These are phyloP conservation scores for Arthrobotrys conoides DNA, from an alignment of 2,329 filamentous ascomycete genomes.

Conservation along the genomic window DNA sequence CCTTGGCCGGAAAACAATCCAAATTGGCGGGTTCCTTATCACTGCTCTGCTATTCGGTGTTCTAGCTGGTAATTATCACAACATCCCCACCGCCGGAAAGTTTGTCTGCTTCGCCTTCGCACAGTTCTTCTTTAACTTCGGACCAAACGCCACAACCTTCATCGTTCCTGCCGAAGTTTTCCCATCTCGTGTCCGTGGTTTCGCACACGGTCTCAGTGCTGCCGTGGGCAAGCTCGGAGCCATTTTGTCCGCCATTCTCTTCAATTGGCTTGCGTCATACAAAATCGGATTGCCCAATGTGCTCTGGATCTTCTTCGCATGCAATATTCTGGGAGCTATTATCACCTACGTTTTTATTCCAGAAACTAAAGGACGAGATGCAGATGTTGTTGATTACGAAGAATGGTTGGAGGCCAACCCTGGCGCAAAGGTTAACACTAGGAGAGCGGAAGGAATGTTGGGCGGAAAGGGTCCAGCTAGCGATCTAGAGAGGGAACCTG, in stretches of 20 bases:
- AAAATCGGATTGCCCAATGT: slow-evolving; percentile 62
- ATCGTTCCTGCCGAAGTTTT: slow-evolving; percentile 67
- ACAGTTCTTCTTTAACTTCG: slow-evolving; percentile 64
- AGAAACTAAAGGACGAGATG: slow-evolving; percentile 63
- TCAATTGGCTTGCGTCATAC: slow-evolving; percentile 71
- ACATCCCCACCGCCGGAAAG: slow-evolving; percentile 49
- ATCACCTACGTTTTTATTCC: slow-evolving; percentile 64
- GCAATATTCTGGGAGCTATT: slow-evolving; percentile 62
- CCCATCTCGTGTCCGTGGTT: slow-evolving; percentile 66
- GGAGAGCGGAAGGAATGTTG: slow-evolving; percentile 43
- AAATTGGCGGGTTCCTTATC: slow-evolving; percentile 68
- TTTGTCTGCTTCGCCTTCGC: slow-evolving; percentile 58
- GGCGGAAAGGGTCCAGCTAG: slow-evolving; percentile 30
- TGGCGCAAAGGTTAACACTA: slow-evolving; percentile 12
- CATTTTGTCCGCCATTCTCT: slow-evolving; percentile 69
- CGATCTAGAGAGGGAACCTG: neutral
- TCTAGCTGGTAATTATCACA: slow-evolving; percentile 50
- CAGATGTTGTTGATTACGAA: slow-evolving; percentile 63
- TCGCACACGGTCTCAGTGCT: slow-evolving; percentile 66
- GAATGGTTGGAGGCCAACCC: slow-evolving; percentile 61
- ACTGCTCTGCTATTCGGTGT: slow-evolving; percentile 29
- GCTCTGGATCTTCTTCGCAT: slow-evolving; percentile 65
- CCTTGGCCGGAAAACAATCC: slow-evolving; percentile 78
- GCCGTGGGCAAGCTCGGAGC: slow-evolving; percentile 66
- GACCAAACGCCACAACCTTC: slow-evolving; percentile 66